Evolutionary conservation across 176 grass and related monocot species (phyloP), one percentile per base, ranked within the genome.

Genomic region (Oryza coarctata): DNA sequence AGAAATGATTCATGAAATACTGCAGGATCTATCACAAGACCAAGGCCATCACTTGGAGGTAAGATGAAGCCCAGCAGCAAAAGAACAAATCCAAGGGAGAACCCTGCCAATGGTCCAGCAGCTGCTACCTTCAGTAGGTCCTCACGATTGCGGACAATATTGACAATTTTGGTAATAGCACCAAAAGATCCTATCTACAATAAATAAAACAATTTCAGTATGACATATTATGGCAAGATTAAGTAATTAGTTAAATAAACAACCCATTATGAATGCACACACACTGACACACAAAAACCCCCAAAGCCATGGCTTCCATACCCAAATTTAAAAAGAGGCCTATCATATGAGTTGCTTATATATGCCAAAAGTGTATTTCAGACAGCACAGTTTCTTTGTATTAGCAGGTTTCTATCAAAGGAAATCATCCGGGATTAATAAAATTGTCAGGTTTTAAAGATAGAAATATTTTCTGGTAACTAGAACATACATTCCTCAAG

Each of bases 131-230:
- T 91, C 29, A 94, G 72, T 66, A 99, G 85, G 80, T 95, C 96
- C 86, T 89, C 88, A 31, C 96, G 86, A 43, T 90, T 99, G 82
- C 78, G 81, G 36, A 99, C 87, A 78, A 95, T 99, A 84, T 85
- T 95, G 82, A 93, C 65, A 71, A 95, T 95, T 76, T 93, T 92
- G 64, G 96, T 99, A 81, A 99, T 95, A 63, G 89, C 85, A 84
- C 96, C 96, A 83, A 95, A 99, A 64, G 96, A 99, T 86, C 96
- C 96, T 85, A 95, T 94, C 96, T 99, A 92, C 84, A 86, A 66
- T 1, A 81, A 86, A 81, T 31, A 50, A 13, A 68, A 63, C 23
- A 81, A 27, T 49, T 7, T 31, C 49, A 79, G 13, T 35, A 14
- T 75, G 5, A 5, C 64, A 83, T 33, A 12, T 77, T 44, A 71